Evolutionary conservation across 2,329 filamentous ascomycete genomes (phyloP), one percentile per base, ranked within the genome.

Genomic region (Claviceps maximensis): DNA sequence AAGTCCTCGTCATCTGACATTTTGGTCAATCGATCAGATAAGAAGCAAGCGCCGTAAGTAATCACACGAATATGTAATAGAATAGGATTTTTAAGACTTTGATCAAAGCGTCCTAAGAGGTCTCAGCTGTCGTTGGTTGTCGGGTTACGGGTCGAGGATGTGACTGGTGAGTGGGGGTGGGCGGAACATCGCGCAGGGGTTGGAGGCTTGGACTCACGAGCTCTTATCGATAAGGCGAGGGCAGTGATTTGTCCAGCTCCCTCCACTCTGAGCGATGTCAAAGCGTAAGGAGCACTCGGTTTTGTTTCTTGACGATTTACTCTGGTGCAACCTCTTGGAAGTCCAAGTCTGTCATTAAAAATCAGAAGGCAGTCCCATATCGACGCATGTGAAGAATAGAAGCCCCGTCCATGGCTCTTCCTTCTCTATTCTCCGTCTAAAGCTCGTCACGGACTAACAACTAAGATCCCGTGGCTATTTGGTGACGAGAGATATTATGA

Each of bases 1-100:
- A 74, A 74, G 59, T 73, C 70, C 58, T 71, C 71, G 57, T 77
- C 74, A 63, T 77, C 74, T 41, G 74, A 77, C 75, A 77, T 77
- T 17, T 52, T 67, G 38, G 31, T 17, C 17, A 15, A 31, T 23
- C 2, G 2, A 4, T 31, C 13, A 2, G 6, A 13, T 7, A 25
- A 15, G 13, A 13, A 5, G 15, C n/a, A 5, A 23, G 4, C 19
- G 8, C 7, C 6, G 2, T 2, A 25, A 36, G 2, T 27, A 10
- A 13, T 17, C 2, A 9, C 2, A 31, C 19, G 21, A n/a, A 19
- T 10, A 42, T 13, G 9, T 4, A 40, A 23, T 9, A 15, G 27
- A n/a, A 49, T 9, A 19, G 15, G 13, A 45, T 27, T 13, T 10
- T 31, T 10, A 15, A 12, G 29, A 27, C 13, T 38, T 17, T 21